Evolutionary conservation across 148 eudicot species (phyloP), one percentile per base, ranked within the genome.

Genomic region (Cornus controversa): DNA sequence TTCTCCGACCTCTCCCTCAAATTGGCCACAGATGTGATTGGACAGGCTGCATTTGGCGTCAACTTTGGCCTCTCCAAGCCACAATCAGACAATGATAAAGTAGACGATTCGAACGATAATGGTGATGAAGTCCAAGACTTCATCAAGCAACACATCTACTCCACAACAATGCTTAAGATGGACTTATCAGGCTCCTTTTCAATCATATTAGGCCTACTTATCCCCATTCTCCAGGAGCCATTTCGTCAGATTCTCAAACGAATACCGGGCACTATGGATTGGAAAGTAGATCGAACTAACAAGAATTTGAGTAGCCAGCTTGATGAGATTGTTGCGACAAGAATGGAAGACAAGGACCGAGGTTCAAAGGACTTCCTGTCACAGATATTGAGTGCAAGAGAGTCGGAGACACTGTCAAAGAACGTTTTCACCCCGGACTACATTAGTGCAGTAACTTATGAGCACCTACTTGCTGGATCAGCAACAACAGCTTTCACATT

Each of bases 401-500:
- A 91, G 67, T 80, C 89, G 4, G 85, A 86, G 64, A 80, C 78
- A 8, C 77, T 65, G 26, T 86, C 94, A 0, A 78, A 45, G 68
- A 86, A 81, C 3, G 60, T 91, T 80, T 93, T 95, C 83, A 87
- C 93, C 10, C 73, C 89, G 0, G 97, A 93, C 71, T 90, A 95
- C 71, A 77, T 95, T 11, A 89, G 92, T 82, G 97, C 94, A 20
- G 93, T 95, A 14, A 89, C 97, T 36, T 95, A 93, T 53, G 99
- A 95, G 73, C 84, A 82, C 47, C 76, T 82, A 8, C 84, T 91
- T 66, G 94, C 94, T 31, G 99, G 99, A 23, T 95, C 99, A 28
- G 91, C 97, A 2, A 95, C 99, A 6, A 93, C 99, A 10, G 86
- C 97, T 25, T 95, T 95, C 75, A 95, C 99, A n/a, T 53, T 93